A percentile compares a stretch with the other conserved stretches of the same genome.
Evolutionary conservation across 352 stramenopile species (phyloP).

Genomic region (Phytophthora cryptogea): DNA sequence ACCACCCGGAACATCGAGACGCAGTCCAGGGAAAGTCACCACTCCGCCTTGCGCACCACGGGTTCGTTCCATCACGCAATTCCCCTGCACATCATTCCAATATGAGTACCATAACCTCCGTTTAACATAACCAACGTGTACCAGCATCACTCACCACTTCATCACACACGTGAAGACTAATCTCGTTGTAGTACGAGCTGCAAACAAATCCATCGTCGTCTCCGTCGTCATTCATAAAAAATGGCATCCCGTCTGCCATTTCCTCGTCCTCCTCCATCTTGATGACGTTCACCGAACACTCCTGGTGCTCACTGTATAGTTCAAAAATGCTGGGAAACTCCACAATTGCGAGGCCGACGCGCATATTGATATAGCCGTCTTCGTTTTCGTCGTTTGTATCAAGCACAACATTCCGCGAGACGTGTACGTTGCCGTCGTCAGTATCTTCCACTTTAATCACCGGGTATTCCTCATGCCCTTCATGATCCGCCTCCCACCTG

Average conservation of each 20-base stretch:
- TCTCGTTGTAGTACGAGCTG: constrained; percentile 65
- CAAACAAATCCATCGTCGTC: constrained; percentile 72
- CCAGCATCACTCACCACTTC: constrained; percentile 44
- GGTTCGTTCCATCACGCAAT: constrained; percentile 65
- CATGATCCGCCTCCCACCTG: constrained; percentile 29
- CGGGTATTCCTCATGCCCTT: constrained; percentile 38
- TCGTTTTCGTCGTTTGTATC: constrained; percentile 71
- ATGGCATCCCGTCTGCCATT: constrained; percentile 51
- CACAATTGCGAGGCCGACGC: constrained; percentile 60
- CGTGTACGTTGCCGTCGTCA: constrained; percentile 49
- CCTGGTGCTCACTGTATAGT: constrained; percentile 69
- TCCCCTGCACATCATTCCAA: constrained; percentile 33
- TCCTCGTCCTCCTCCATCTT: constrained; percentile 86
- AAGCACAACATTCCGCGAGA: constrained; percentile 66
- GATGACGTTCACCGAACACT: constrained; percentile 65
- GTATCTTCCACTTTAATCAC: constrained; percentile 58
- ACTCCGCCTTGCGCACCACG: constrained; percentile 51
- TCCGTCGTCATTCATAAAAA: constrained; percentile 72
- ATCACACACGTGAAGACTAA: constrained; percentile 59
- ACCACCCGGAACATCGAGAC: constrained; percentile 71
- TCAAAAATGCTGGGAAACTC: constrained; percentile 78
- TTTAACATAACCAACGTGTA: not conserved
- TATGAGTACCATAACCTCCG: not conserved
- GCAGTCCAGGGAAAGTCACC: constrained; percentile 60
- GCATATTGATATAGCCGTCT: constrained; percentile 68